A percentile compares a stretch with the other conserved stretches of the same genome.
phyloP scores from a whole-genome alignment of 257 asterid genomes.

The Jacaranda copaia region DNA sequence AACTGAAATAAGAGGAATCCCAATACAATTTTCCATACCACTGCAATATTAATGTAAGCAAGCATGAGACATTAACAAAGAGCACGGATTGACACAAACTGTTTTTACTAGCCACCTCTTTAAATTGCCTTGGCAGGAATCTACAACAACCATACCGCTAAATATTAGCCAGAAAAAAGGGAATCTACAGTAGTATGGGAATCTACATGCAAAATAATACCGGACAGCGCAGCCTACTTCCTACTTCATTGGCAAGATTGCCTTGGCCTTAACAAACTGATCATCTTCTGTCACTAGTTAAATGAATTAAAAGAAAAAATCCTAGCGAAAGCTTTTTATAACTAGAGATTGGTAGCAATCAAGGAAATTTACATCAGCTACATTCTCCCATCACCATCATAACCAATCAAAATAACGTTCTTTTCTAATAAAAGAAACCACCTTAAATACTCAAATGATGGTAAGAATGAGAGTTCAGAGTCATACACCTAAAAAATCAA shows the following conservation, averaged over 20 bases:
- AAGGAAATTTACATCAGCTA: conserved; percentile 41
- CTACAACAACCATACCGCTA: not conserved
- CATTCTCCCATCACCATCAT: conserved; percentile 45
- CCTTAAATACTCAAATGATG: conserved; percentile 30
- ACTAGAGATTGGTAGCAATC: conserved; percentile 32
- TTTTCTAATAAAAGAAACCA: conserved; percentile 24
- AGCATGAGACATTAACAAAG: not conserved
- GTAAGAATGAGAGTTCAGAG: conserved; percentile 21
- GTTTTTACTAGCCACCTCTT: not conserved
- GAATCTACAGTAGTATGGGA: not conserved
- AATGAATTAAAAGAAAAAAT: not conserved
- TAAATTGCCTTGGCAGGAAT: not conserved
- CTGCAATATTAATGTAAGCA: not conserved
- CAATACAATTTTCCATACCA: not conserved
- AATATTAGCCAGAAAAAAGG: not conserved
- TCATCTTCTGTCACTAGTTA: not conserved
- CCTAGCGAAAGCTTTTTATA: conserved; percentile 6
- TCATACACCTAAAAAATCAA: conserved; percentile 1
- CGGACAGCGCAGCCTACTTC: conserved; percentile 20
- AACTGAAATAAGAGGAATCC: not conserved
- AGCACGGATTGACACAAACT: not conserved
- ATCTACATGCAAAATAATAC: conserved; percentile 26
- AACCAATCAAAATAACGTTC: conserved; percentile 36
- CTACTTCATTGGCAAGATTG: not conserved
- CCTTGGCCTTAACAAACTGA: not conserved